These are phyloP conservation scores for Penicillium sp. DNA, from an alignment of 2,329 filamentous ascomycete species.

Conservation along the genomic window DNA sequence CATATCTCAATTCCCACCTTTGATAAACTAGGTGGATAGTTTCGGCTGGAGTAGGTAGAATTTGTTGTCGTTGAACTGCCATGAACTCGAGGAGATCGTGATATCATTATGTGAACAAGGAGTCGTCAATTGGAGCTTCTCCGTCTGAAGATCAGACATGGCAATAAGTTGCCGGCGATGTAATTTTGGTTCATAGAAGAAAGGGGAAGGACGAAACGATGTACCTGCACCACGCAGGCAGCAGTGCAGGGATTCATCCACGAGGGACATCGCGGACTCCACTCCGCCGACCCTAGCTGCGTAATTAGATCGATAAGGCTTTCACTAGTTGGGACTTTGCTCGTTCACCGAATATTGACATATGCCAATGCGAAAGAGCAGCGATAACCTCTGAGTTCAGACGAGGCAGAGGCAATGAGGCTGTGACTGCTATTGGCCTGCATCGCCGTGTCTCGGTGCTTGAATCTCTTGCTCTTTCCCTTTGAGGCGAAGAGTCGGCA, in stretches of 20 bases:
- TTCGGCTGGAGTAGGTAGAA: not conserved
- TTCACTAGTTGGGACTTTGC: not conserved
- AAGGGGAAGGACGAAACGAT: constrained; percentile 12
- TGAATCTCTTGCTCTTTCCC: constrained; percentile 17
- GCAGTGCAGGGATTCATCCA: not conserved
- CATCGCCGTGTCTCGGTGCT: constrained; percentile 15
- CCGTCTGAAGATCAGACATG: not conserved
- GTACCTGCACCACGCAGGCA: constrained; percentile 2
- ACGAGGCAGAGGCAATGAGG: not conserved
- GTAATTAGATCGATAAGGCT: not conserved
- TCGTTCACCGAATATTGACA: not conserved
- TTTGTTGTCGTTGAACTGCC: not conserved
- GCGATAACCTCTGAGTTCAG: not conserved
- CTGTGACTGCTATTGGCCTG: constrained; percentile 12
- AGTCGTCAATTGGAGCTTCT: not conserved
- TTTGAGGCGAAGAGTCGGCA: not conserved
- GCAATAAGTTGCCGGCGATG: no score
- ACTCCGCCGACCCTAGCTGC: not conserved
- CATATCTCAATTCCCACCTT: constrained; percentile 3
- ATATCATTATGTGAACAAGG: not conserved
- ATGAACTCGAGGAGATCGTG: no score
- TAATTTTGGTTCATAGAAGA: not conserved
- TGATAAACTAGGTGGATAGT: not conserved
- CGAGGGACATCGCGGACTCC: constrained; percentile 4
- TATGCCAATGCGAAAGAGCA: not conserved